Conservation (phyloP, 257 asterid species). For the Linderniella brevidens region DNA sequence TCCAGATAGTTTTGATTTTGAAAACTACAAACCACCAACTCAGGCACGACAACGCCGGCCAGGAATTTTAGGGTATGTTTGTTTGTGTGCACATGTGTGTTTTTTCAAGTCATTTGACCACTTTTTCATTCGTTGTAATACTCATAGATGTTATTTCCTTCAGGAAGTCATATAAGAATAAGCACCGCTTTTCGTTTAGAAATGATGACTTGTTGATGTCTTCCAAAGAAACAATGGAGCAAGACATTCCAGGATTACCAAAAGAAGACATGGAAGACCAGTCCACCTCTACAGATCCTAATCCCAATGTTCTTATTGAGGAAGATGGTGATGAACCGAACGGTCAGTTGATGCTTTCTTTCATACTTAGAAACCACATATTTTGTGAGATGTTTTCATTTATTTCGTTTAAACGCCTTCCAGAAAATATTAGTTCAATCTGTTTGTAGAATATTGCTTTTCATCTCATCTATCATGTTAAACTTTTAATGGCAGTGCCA, state of each 20-base stretch:
- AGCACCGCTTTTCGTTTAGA: slow-evolving; percentile 42
- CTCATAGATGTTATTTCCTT: neutral
- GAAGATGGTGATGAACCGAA: slow-evolving; percentile 13
- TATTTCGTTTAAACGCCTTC: no score
- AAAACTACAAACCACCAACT: slow-evolving; percentile 21
- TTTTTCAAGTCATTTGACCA: neutral
- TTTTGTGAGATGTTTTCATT: no score
- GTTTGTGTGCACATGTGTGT: neutral
- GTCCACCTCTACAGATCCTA: slow-evolving; percentile 14
- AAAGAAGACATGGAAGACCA: slow-evolving; percentile 19
- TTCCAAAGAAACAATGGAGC: slow-evolving; percentile 28
- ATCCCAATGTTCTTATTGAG: slow-evolving; percentile 19
- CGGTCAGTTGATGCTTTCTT: slow-evolving; percentile 30
- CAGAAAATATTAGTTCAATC: no score
- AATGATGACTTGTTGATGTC: slow-evolving; percentile 22
- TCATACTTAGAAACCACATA: slow-evolving; percentile 1
- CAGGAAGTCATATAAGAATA: slow-evolving; percentile 42
- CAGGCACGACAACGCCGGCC: slow-evolving; percentile 38
- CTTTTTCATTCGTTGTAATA: neutral
- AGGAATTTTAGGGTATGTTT: slow-evolving; percentile 56
- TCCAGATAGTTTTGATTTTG: slow-evolving; percentile 9
- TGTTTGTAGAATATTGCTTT: neutral
- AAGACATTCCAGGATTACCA: slow-evolving; percentile 18
- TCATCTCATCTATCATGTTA: neutral
- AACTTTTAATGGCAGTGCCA: slow-evolving; percentile 18